A percentile compares a stretch with the other conserved stretches of the same genome.
These are phyloP conservation scores for Mycena capillaripes DNA, from an alignment of 768 basidiomycete species.

Conservation along the genomic window DNA sequence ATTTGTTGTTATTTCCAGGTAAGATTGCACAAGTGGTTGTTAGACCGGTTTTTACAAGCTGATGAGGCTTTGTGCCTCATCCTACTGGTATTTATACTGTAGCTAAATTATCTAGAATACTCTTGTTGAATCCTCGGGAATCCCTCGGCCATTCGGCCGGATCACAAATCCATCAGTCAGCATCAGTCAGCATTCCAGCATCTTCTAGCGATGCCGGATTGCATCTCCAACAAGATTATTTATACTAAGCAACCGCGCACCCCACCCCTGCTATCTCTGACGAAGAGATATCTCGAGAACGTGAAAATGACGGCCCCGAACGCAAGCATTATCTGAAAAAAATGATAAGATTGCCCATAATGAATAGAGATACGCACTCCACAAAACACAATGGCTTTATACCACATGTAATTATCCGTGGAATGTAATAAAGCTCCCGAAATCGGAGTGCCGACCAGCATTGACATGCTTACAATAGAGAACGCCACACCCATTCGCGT, in stretches of 20 bases:
- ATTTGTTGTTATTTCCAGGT: too few species aligned
- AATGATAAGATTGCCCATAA: background rate
- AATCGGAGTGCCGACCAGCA: conserved; percentile 65
- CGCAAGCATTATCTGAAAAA: conserved; percentile 42
- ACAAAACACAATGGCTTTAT: conserved; percentile 56
- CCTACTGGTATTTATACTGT: too few species aligned
- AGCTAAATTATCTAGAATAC: too few species aligned
- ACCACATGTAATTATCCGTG: conserved; percentile 49
- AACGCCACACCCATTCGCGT: conserved; percentile 65
- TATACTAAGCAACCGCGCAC: conserved; percentile 20
- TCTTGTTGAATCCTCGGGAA: too few species aligned
- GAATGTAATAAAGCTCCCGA: conserved; percentile 59
- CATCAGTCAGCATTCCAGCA: too few species aligned
- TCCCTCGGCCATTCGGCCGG: too few species aligned
- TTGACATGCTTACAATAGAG: conserved; percentile 59
- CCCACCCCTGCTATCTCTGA: conserved; percentile 34
- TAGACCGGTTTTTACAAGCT: too few species aligned
- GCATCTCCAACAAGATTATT: too few species aligned
- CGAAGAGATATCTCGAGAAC: conserved; percentile 45
- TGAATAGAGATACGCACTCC: conserved; percentile 47
- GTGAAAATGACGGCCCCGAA: conserved; percentile 47
- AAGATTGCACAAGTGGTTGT: too few species aligned
- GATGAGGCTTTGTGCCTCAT: too few species aligned
- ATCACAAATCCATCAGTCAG: too few species aligned
- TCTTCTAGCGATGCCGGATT: too few species aligned